Conservation (phyloP, 2,329 filamentous ascomycete species). For the Talaromyces rugulosus region DNA sequence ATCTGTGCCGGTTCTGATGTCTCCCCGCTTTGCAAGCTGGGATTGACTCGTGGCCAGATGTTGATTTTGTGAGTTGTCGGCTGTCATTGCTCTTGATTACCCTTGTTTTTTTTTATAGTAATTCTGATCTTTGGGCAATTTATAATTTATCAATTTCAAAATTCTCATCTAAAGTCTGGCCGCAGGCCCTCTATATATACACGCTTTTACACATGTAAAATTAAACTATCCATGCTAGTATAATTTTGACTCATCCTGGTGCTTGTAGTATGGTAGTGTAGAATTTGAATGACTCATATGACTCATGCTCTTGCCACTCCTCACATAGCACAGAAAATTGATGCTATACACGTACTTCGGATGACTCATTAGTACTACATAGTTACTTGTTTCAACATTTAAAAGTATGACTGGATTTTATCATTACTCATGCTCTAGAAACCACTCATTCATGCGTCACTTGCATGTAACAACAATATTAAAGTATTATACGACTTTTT, state of each 20-base stretch:
- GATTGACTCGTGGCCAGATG: slow-evolving; percentile 49
- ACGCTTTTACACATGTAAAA: neutral
- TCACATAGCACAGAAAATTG: neutral
- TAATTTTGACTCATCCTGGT: neutral
- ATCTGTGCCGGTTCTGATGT: slow-evolving; percentile 47
- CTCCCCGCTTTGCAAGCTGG: slow-evolving; percentile 32
- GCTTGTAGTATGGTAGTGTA: neutral
- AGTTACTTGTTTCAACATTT: too few species aligned
- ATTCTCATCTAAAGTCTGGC: neutral
- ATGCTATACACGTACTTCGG: neutral
- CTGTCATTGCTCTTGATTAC: neutral
- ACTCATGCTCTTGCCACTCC: neutral
- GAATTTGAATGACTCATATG: neutral
- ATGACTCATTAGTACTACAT: neutral
- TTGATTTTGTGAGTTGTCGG: slow-evolving; percentile 8
- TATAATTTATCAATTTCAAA: neutral
- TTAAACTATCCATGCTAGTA: neutral
- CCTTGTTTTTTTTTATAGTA: neutral
- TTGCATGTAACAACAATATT: neutral
- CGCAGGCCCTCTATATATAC: neutral
- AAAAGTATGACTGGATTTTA: neutral
- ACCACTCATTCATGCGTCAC: neutral
- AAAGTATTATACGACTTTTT: too few species aligned
- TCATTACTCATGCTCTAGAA: neutral
- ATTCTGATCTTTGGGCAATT: neutral